phyloP scores from a whole-genome alignment of 1,284 basidiomycete species.

The Tremellales sp. region DNA sequence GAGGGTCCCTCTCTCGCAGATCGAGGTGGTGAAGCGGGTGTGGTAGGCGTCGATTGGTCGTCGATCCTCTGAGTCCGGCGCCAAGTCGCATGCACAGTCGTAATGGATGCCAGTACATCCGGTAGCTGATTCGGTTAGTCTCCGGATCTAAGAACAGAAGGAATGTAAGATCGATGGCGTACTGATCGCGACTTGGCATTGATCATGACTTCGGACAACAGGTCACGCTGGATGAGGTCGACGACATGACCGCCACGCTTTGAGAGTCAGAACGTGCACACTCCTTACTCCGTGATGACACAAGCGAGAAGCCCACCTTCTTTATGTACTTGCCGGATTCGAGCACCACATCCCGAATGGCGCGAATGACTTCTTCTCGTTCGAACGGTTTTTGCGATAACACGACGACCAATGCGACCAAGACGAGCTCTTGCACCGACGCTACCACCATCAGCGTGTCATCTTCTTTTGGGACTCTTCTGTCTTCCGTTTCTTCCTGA shows the following conservation, averaged over 20 bases:
- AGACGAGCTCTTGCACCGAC: slow-evolving; percentile 25
- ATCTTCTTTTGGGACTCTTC: slow-evolving; percentile 2
- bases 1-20: slow-evolving; percentile 1
- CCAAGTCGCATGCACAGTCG: neutral
- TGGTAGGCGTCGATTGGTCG: neutral
- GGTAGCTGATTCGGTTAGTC: too few species aligned
- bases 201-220: slow-evolving; percentile 4
- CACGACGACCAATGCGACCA: slow-evolving; percentile 11
- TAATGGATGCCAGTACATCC: slow-evolving; percentile 23
- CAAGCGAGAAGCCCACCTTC: slow-evolving; percentile 4
- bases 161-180: too few species aligned
- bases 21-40: neutral
- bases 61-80: neutral
- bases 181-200: slow-evolving; percentile 15
- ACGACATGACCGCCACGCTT: slow-evolving; percentile 17
- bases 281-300: neutral
- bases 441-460: neutral
- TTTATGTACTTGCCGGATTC: slow-evolving; percentile 3
- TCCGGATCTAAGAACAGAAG: too few species aligned
- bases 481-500: too few species aligned
- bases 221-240: slow-evolving; percentile 11
- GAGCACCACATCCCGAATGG: slow-evolving; percentile 1
- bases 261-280: neutral
- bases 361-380: slow-evolving; percentile 1
- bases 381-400: slow-evolving; percentile 2